phyloP scores from a whole-genome alignment of 2,329 filamentous ascomycete genomes.

The Hypoxylon rubiginosum region DNA sequence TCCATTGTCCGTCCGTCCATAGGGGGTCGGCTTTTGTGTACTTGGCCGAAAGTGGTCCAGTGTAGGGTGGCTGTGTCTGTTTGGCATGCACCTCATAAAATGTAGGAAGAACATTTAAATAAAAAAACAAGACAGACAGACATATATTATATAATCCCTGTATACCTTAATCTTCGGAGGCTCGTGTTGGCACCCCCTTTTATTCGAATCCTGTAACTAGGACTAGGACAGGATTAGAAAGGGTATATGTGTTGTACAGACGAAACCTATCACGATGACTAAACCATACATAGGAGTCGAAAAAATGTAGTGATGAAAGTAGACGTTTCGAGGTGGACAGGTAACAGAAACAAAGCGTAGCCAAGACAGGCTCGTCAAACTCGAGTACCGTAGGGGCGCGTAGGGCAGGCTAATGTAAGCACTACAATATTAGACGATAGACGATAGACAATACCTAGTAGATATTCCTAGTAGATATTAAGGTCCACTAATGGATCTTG shows the following conservation, averaged over 20 bases:
- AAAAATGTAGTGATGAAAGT: not conserved
- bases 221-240: constrained; percentile 6
- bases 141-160: constrained; percentile 38
- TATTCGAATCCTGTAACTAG: constrained; percentile 9
- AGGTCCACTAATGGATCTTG: not conserved
- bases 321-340: not conserved
- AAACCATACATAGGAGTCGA: not conserved
- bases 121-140: constrained; percentile 25
- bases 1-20: not conserved
- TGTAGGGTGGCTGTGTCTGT: constrained; percentile 43
- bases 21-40: constrained; percentile 2
- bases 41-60: constrained; percentile 33
- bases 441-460: not conserved
- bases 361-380: not conserved
- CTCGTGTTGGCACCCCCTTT: constrained; percentile 31
- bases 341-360: not conserved
- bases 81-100: constrained; percentile 35
- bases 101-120: constrained; percentile 4
- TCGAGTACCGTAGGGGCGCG: constrained; percentile 3
- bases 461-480: constrained; percentile 1
- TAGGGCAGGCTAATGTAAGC: constrained; percentile 6
- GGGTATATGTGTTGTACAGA: constrained; percentile 27
- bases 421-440: not conserved
- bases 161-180: constrained; percentile 32
- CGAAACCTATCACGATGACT: constrained; percentile 16